These are phyloP conservation scores for Hericium coralloides DNA, from an alignment of 768 basidiomycete genomes.

Conservation along the genomic window DNA sequence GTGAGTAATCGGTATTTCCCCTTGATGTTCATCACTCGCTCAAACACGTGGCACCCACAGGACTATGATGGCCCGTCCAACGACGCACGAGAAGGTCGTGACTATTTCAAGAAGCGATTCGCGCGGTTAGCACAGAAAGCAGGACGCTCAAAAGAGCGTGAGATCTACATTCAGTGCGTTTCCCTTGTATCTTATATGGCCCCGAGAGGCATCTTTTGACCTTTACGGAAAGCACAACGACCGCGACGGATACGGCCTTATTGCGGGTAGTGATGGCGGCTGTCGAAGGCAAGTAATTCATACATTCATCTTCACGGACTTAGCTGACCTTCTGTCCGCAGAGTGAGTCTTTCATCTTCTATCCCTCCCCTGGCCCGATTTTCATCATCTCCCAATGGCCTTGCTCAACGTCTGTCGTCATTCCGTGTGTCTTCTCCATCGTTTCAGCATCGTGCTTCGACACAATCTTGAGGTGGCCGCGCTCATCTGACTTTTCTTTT, in stretches of 20 bases:
- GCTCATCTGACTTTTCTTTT: constrained; percentile 37
- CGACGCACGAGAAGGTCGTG: constrained; percentile 67
- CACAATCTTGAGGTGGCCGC: constrained; percentile 56
- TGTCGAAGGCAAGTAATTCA: constrained; percentile 67
- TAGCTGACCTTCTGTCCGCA: constrained; percentile 22
- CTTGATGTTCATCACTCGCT: neutral
- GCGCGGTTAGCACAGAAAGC: constrained; percentile 76
- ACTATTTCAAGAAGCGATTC: constrained; percentile 88
- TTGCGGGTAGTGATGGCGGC: constrained; percentile 91
- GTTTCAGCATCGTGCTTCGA: constrained; percentile 59
- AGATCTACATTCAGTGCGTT: constrained; percentile 89
- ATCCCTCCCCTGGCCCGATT: constrained; percentile 7
- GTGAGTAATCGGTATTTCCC: constrained; percentile 29
- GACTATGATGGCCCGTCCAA: constrained; percentile 78
- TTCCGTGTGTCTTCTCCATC: constrained; percentile 18
- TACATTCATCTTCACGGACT: constrained; percentile 4
- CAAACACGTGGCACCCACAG: constrained; percentile 26
- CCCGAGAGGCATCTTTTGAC: too few species aligned
- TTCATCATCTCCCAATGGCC: constrained; percentile 17
- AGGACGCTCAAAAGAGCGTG: constrained; percentile 75
- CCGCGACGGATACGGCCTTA: constrained; percentile 84
- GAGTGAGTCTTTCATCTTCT: constrained; percentile 51
- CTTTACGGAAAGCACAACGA: constrained; percentile 55
- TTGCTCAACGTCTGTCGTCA: constrained; percentile 25
- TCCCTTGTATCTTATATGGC: neutral